Conservation (phyloP, 108 stramenopile species). For the Nitzschia sp. region DNA sequence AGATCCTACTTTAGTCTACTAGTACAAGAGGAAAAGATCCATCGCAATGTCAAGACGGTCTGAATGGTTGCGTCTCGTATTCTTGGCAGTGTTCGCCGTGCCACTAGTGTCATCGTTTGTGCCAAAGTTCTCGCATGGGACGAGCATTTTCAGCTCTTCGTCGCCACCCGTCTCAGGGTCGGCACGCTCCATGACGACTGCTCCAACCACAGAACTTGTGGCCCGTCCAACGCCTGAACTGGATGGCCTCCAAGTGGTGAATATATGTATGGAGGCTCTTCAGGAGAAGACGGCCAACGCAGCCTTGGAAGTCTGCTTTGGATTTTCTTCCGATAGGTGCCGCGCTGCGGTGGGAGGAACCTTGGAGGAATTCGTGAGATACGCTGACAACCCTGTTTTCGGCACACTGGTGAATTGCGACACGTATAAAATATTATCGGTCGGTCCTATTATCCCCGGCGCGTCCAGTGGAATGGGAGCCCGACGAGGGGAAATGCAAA, state of each 20-base stretch:
- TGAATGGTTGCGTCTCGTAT: no score
- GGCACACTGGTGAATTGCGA: slow-evolving; percentile 59
- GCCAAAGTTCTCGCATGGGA: no score
- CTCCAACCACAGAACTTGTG: not conserved
- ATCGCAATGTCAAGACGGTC: no score
- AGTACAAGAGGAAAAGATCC: no score
- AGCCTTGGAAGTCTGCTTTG: slow-evolving; percentile 56
- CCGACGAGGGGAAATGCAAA: slow-evolving; percentile 76
- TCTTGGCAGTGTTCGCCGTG: no score
- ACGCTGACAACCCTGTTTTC: slow-evolving; percentile 78
- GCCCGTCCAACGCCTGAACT: slow-evolving; percentile 5
- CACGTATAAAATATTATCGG: slow-evolving; percentile 40
- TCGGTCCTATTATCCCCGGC: slow-evolving; percentile 63
- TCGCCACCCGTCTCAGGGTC: not conserved
- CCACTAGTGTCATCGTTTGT: no score
- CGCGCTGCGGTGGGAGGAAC: slow-evolving; percentile 71
- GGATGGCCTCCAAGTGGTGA: slow-evolving; percentile 11
- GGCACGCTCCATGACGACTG: not conserved
- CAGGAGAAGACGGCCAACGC: not conserved
- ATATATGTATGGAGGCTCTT: slow-evolving; percentile 14
- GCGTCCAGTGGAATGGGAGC: slow-evolving; percentile 15
- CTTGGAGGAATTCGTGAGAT: slow-evolving; percentile 61
- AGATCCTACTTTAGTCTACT: no score
- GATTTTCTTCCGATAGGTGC: slow-evolving; percentile 72
- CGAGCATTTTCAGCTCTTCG: not conserved